These are phyloP conservation scores for Aspergillus olivimuriae DNA, from an alignment of 495 filamentous ascomycete species.

Conservation along the genomic window DNA sequence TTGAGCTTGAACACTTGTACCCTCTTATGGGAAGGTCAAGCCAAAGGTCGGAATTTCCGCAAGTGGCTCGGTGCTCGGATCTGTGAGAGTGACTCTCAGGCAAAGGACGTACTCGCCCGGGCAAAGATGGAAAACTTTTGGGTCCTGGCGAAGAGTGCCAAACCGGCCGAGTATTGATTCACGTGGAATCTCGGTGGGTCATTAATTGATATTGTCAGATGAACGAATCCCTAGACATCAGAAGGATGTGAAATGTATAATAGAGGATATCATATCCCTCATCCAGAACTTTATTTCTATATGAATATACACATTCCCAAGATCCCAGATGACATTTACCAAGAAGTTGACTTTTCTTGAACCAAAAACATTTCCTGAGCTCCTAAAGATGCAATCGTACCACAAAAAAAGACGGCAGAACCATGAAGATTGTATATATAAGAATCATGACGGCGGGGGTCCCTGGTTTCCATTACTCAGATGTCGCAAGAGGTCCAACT, in stretches of 20 bases:
- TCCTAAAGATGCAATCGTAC: not conserved
- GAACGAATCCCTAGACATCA: too few species aligned
- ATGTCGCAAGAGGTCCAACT: conserved; percentile 40
- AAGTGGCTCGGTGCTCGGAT: conserved; percentile 74
- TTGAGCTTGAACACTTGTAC: conserved; percentile 71
- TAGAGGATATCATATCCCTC: not conserved
- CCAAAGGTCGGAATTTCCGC: conserved; percentile 68
- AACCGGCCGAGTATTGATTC: conserved; percentile 29
- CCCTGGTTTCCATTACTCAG: conserved; percentile 33
- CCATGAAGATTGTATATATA: conserved; percentile 5
- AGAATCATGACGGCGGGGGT: conserved; percentile 27
- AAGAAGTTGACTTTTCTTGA: too few species aligned
- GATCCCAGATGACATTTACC: not conserved
- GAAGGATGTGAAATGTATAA: conserved; percentile 7
- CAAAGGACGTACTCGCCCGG: conserved; percentile 70
- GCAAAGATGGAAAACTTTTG: conserved; percentile 94
- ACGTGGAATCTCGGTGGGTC: not conserved
- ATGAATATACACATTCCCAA: not conserved
- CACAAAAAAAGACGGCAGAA: conserved; percentile 8
- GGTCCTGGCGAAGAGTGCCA: conserved; percentile 77
- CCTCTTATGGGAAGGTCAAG: conserved; percentile 82
- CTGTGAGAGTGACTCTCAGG: conserved; percentile 83
- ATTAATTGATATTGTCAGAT: not conserved
- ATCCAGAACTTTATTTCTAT: too few species aligned
- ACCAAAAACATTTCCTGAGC: not conserved